Conservation (phyloP, 208 protist genomes). For the Wallacemonas rigidus region DNA sequence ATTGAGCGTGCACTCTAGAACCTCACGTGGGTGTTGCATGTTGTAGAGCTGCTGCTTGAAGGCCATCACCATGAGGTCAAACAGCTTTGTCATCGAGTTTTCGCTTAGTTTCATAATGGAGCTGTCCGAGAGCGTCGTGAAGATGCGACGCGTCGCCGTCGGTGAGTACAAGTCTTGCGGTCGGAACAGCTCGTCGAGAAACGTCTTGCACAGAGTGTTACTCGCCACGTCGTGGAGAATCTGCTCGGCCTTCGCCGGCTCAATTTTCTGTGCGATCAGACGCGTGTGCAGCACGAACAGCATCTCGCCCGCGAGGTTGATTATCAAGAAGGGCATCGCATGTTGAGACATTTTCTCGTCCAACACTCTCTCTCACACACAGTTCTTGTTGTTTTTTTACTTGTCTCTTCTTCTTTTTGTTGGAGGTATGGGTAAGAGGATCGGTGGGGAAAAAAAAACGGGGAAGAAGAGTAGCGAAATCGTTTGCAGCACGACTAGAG, state of each 20-base stretch:
- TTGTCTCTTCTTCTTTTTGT: neutral
- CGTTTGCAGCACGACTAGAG: too few species aligned
- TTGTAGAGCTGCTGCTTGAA: slow-evolving; percentile 90
- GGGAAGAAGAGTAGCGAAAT: too few species aligned
- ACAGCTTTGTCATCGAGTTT: slow-evolving; percentile 90
- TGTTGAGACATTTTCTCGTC: slow-evolving; percentile 52
- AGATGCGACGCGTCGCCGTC: slow-evolving; percentile 63
- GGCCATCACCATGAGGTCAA: slow-evolving; percentile 93
- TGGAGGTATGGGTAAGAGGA: neutral
- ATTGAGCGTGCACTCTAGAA: slow-evolving; percentile 87
- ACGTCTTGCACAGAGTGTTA: slow-evolving; percentile 73
- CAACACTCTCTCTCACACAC: too few species aligned
- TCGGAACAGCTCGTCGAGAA: slow-evolving; percentile 86
- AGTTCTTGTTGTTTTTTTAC: neutral
- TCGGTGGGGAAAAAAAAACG: neutral
- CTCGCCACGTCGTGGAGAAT: slow-evolving; percentile 79
- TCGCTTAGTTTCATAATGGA: slow-evolving; percentile 88
- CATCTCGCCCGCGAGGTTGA: slow-evolving; percentile 94
- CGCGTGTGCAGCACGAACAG: slow-evolving; percentile 91
- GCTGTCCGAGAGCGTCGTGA: slow-evolving; percentile 75
- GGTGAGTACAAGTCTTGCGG: slow-evolving; percentile 82
- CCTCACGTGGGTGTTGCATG: slow-evolving; percentile 76
- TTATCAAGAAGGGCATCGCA: slow-evolving; percentile 86
- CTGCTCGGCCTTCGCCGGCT: slow-evolving; percentile 34
- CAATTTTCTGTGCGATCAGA: slow-evolving; percentile 81